Evolutionary conservation across 1,139 yeast genomes (phyloP).

Genomic region (Martiniozyma asiatica): DNA sequence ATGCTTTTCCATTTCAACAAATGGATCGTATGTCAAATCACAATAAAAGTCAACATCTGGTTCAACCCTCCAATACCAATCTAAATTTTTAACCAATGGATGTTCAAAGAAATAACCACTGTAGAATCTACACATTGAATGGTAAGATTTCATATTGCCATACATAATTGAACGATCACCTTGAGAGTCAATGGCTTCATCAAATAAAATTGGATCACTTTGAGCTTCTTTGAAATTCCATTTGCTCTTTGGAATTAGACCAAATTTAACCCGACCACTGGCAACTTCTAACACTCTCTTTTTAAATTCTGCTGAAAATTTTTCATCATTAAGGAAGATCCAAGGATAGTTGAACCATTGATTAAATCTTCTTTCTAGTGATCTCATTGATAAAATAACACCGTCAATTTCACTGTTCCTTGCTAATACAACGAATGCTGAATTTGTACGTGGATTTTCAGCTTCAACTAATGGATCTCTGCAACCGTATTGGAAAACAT

Average conservation of each 20-base stretch:
- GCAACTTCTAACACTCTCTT: constrained; percentile 36
- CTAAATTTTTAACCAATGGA: constrained; percentile 50
- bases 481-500: constrained; percentile 45
- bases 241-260: constrained; percentile 34
- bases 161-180: constrained; percentile 76
- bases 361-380: constrained; percentile 76
- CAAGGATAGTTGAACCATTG: constrained; percentile 88
- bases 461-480: constrained; percentile 25
- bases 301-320: constrained; percentile 55
- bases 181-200: constrained; percentile 52
- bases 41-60: constrained; percentile 85
- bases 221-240: constrained; percentile 47
- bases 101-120: constrained; percentile 71
- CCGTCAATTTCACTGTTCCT: constrained; percentile 64
- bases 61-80: constrained; percentile 94
- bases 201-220: constrained; percentile 21
- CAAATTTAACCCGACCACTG: constrained; percentile 52
- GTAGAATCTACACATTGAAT: constrained; percentile 59
- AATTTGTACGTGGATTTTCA: constrained; percentile 41
- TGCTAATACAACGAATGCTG: constrained; percentile 74
- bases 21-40: constrained; percentile 86
- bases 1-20: constrained; percentile 57
- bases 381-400: constrained; percentile 54
- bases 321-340: constrained; percentile 72
- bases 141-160: constrained; percentile 68